Evolutionary conservation across 208 protist species (phyloP), one percentile per base, ranked within the genome.

Genomic region (Trypanosoma melophagium): DNA sequence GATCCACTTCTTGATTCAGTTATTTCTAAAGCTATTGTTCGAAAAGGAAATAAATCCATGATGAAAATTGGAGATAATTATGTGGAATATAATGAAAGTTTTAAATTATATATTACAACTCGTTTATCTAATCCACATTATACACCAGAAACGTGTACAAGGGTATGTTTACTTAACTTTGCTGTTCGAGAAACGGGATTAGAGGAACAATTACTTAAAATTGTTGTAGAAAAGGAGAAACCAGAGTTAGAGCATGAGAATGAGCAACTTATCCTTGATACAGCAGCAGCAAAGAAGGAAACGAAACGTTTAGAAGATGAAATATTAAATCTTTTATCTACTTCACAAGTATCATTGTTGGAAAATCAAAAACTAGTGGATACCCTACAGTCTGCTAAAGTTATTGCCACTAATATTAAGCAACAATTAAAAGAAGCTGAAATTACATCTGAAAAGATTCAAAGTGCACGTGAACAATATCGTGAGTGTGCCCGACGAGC

Each of bases 101-200:
- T 99, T 83, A 85, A 89, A 65, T 90, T 99, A 0, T 99, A 99
- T 89, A 94, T 99, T 68, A 99, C 97, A 14, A 99, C 98, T 4
- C 98, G 98, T 58, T 71, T 99, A 41, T 68, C 92, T 9, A 99
- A 99, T 83, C 98, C 98, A 59, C 93, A 98, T 76, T 99, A 99
- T 84, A 94, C 96, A 21, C 98, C 98, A 3, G 98, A 99, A 83
- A 98, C 98, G 31, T 98, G 90, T 74, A 98, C 98, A 55, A 98
- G 98, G 76, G 89, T 96, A 50, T 98, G 95, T 51, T 80, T 99
- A 44, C 90, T 99, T 35, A 99, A 99, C 91, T 99, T 99, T 77
- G 96, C 97, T 19, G 98, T 99, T 24, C 97, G 98, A 72, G 94
- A 98, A 76, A 86, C 99, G 65, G 98, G 98, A 14, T 74, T 99